Evolutionary conservation across 1,284 basidiomycete genomes (phyloP).

Genomic region (Apiotrichum veenhuisii): DNA sequence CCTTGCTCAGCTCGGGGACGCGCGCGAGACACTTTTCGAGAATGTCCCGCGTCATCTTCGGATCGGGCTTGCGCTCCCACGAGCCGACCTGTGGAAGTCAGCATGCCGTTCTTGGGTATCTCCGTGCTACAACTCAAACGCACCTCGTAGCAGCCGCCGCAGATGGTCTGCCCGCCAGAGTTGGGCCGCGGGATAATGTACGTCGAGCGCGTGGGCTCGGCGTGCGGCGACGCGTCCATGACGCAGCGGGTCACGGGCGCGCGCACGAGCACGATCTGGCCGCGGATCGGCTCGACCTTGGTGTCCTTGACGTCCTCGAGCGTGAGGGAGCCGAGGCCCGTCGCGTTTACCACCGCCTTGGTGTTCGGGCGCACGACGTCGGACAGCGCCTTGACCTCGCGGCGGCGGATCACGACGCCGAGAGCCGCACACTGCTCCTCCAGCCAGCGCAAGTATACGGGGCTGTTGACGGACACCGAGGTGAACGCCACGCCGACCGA

Average conservation of each 20-base stretch:
- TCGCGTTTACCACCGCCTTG: constrained; percentile 14
- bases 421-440: constrained; percentile 15
- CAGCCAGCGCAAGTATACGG: constrained; percentile 21
- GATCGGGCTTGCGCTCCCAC: constrained; percentile 11
- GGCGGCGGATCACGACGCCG: constrained; percentile 15
- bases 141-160: constrained; percentile 25
- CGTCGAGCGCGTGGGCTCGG: constrained; percentile 18
- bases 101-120: background rate
- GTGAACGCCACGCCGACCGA: constrained; percentile 19
- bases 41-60: constrained; percentile 13
- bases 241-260: constrained; percentile 17
- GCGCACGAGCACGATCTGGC: constrained; percentile 20
- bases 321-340: constrained; percentile 12
- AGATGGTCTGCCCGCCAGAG: constrained; percentile 20
- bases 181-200: constrained; percentile 25
- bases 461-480: constrained; percentile 22
- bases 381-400: constrained; percentile 2
- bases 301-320: constrained; percentile 17
- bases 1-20: constrained; percentile 17
- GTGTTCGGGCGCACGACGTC: constrained; percentile 8
- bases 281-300: constrained; percentile 20
- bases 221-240: constrained; percentile 17
- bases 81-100: constrained; percentile 10
- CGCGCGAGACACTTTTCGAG: constrained; percentile 21
- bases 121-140: background rate